phyloP scores from a whole-genome alignment of 495 filamentous ascomycete genomes.

The Aspergillus hancockii region DNA sequence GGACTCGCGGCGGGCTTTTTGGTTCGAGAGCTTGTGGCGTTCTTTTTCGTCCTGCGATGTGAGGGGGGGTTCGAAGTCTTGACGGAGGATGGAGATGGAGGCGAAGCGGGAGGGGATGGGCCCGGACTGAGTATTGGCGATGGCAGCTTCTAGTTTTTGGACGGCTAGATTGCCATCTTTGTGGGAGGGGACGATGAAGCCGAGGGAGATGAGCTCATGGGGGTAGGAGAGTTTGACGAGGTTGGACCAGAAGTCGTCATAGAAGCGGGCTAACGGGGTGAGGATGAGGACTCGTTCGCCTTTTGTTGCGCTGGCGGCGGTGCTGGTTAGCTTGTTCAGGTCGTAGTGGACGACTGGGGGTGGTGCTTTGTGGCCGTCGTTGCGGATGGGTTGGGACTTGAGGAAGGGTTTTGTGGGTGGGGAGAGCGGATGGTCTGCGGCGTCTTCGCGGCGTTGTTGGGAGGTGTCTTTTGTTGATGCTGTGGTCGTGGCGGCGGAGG shows the following conservation, averaged over 20 bases:
- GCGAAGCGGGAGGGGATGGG: conserved; percentile 81
- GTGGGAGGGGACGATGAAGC: conserved; percentile 94
- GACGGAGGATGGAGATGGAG: conserved; percentile 87
- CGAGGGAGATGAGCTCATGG: conserved; percentile 88
- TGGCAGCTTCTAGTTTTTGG: conserved; percentile 81
- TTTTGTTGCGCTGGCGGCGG: conserved; percentile 67
- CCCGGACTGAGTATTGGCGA: conserved; percentile 79
- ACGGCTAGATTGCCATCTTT: conserved; percentile 81
- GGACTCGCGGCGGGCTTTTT: conserved; percentile 80
- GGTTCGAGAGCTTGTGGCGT: conserved; percentile 84
- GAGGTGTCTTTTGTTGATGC: conserved; percentile 32
- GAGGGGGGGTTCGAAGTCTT: conserved; percentile 88
- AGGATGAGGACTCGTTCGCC: conserved; percentile 87
- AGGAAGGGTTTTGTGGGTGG: conserved; percentile 83
- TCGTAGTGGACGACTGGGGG: conserved; percentile 95
- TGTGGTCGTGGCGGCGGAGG: conserved; percentile 27
- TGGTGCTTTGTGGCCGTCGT: conserved; percentile 57
- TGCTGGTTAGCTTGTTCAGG: conserved; percentile 88
- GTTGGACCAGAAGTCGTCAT: conserved; percentile 94
- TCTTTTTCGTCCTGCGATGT: conserved; percentile 81
- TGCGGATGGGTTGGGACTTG: conserved; percentile 59
- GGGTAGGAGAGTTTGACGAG: conserved; percentile 82
- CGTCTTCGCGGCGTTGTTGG: conserved; percentile 54
- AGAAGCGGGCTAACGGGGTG: conserved; percentile 90
- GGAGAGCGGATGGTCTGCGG: conserved; percentile 72